Evolutionary conservation across 495 filamentous ascomycete species (phyloP), one percentile per base, ranked within the genome.

Genomic region (Poronia punctata): DNA sequence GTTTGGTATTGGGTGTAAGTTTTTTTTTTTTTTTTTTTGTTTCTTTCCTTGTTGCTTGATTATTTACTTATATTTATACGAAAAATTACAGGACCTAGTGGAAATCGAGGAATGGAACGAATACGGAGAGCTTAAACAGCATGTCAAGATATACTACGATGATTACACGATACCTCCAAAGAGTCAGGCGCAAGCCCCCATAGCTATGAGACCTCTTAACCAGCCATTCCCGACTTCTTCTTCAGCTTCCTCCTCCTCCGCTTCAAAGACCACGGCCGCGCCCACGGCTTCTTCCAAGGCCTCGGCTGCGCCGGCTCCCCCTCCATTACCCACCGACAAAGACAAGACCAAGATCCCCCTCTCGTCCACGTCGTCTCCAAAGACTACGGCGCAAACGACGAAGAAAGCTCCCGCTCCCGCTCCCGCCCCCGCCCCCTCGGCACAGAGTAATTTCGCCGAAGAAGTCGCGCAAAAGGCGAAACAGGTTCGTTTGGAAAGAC

Each of bases 51-150:
- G 5, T 12, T n/a, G n/a, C n/a, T n/a, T n/a, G n/a, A n/a, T n/a
- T n/a, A n/a, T n/a, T n/a, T n/a, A n/a, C n/a, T n/a, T n/a, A n/a
- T n/a, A n/a, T n/a, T n/a, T n/a, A n/a, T n/a, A n/a, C n/a, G n/a
- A n/a, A n/a, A n/a, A n/a, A 7, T 21, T 34, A 10, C 47, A 95
- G 88, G 92, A 97, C 57, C 70, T 95, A 17, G 86, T 94, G 42
- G 76, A 96, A 56, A 76, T 95, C 40, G 92, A 98, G 67, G 92
- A 97, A 57, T 97, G 93, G 93, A 98, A 98, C 64, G 92, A 98
- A 53, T 95, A 90, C 56, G 90, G 85, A 55, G 92, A 97, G 67
- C 74, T 98, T 40, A 89, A 92, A 59, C 76, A 92, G 59, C 77
- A 85, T 44, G 71, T 96, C 39, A 82, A 57, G 29, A 65, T 75